Evolutionary conservation across 2,329 filamentous ascomycete genomes (phyloP), one percentile per base, ranked within the genome.

Genomic region (Nigrospora osmanthi): DNA sequence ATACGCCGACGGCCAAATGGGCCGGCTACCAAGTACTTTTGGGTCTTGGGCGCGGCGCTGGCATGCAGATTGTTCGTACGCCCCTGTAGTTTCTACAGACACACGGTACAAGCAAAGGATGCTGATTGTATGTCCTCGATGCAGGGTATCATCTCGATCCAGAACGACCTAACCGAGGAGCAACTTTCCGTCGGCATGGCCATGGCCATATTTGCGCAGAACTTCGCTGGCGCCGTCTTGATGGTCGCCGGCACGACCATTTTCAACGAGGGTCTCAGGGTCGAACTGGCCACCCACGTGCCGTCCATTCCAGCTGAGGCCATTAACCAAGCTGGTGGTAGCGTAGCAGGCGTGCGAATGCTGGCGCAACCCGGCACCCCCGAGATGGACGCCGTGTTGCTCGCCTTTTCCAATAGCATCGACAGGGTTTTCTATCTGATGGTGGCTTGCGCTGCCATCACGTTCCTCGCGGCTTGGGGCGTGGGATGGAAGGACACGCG

Each of bases 171-270:
- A 5, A 49, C 53, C 1, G 48, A 51, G 2, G 38, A 48, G n/a
- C 52, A 60, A 42, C 55, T 56, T 31, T 52, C 58, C 6, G 35
- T 56, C 3, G 57, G 54, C 12, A 45, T 56, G 12, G 54, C 56
- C n/a, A 55, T 60, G 45, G 39, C 59, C 9, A 52, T 61, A 11
- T 61, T 61, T 39, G 52, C 49, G 41, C 54, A 60, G 46, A 61
- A 58, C 33, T 54, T 58, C 38, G 44, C 46, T 7, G 43, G 50
- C 16, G 55, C 59, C 1, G 48, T 59, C 16, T 57, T 57, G 32
- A 45, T 58, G 28, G 57, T 61, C 13, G 54, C 58, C 9, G 55
- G 43, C 16, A 56, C 58, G n/a, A 55, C 53, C 19, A 53, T 60
- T 33, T 62, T 61, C 47, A 56, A 54, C 14, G 52, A 56, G 48